These are phyloP conservation scores for Rosa multiflora DNA, from an alignment of 306 rosid species.

Conservation along the genomic window DNA sequence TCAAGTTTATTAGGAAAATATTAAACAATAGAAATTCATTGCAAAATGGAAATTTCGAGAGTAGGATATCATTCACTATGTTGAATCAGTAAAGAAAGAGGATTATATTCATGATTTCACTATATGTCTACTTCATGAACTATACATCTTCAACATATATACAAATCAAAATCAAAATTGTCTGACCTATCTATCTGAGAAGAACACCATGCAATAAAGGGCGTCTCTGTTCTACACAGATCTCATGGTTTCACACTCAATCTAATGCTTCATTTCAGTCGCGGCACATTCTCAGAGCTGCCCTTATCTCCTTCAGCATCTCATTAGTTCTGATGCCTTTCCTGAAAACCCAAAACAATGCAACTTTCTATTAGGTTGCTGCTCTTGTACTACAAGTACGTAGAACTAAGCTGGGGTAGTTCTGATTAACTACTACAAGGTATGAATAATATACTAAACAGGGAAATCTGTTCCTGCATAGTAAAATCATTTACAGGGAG, in stretches of 20 bases:
- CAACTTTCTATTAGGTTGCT: not conserved
- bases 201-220: not conserved
- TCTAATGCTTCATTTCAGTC: conserved; percentile 33
- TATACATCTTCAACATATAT: not conserved
- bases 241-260: conserved; percentile 28
- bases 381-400: not conserved
- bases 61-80: too few relatives aligned
- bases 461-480: not conserved
- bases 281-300: conserved; percentile 62
- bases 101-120: too few relatives aligned
- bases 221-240: not conserved
- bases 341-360: conserved; percentile 44
- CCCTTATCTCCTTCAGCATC: conserved; percentile 80
- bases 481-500: not conserved
- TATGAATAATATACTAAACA: not conserved
- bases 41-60: not conserved
- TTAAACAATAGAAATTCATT: not conserved
- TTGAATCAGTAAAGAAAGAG: too few relatives aligned
- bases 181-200: conserved; percentile 2
- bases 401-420: not conserved
- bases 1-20: not conserved
- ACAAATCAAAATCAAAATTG: not conserved
- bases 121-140: not conserved
- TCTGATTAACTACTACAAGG: not conserved
- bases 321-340: conserved; percentile 60